Percentiles rank a stretch among this genome's conserved stretches.
Conservation (phyloP, 73 alveolate species). For the Tetrahymena thermophila region DNA sequence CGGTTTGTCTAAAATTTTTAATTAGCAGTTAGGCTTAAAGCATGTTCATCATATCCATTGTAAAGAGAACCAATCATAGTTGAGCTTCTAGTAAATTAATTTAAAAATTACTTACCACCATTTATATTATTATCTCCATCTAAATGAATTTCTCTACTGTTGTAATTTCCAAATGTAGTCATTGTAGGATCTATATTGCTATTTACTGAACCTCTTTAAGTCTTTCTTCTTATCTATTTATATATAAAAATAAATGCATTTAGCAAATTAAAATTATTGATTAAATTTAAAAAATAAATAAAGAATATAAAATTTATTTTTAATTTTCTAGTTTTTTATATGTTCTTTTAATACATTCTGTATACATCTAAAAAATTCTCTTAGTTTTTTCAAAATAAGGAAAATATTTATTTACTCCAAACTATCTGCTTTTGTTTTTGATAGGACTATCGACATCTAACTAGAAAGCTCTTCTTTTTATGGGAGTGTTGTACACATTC, state of each 20-base stretch:
- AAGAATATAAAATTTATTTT: no score
- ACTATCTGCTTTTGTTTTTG: background rate
- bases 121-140: background rate
- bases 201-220: background rate
- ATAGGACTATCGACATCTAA: background rate
- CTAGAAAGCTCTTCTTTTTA: background rate
- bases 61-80: background rate
- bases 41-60: background rate
- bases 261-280: no score
- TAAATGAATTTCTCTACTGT: background rate
- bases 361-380: no score
- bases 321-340: no score
- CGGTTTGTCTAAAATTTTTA: background rate
- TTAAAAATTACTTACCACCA: background rate
- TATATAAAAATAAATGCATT: no score
- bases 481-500: background rate
- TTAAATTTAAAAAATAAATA: no score
- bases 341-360: no score
- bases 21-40: background rate
- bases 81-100: background rate
- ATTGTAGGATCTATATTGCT: background rate
- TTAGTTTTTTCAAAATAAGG: background rate
- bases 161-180: background rate
- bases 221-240: background rate
- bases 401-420: background rate